Base-by-base conservation (phyloP, 768 basidiomycete species). In the Suillus subalutaceus region DNA sequence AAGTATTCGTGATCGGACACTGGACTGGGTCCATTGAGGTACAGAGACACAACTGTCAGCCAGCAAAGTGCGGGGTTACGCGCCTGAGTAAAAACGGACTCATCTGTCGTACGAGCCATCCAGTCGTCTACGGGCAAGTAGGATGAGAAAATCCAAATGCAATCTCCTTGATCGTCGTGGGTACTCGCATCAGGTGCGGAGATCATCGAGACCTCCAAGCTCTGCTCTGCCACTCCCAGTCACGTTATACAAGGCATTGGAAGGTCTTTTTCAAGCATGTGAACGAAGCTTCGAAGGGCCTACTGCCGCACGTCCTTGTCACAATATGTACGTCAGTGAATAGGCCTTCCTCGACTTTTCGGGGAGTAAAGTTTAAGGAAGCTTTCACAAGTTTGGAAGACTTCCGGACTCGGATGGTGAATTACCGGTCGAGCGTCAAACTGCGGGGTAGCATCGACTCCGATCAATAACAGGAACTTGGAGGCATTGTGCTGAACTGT, bases 131-230 rank as follows among this genome's bases (percentile, higher is more conserved):
- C 61, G 48, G n/a, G 35, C 30, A 61, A 56, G 23, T 53, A 62
- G 44, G 20, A 58, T 61, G 56, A 63, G 58, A 50, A 67, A 67
- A 62, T 30, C 41, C 26, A 44, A 52, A 50, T 32, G 26, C 37
- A 52, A 56, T 67, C 26, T 71, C 69, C 69, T 70, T 68, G 71
- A 70, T 62, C 67, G 40, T 70, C 71, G 72, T 72, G 71, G 72
- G 72, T 72, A 66, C 58, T 71, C 66, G 65, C 68, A 65, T 63
- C 52, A 66, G 67, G 43, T 50, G 56, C 63, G 58, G 65, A 62
- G 52, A 69, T 63, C 62, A 69, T 63, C 58, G 15, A 62, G 32
- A 38, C 43, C 62, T 66, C 53, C 65, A 67, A 50, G 20, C 55
- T 56, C 46, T 69, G 58, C 52, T 65, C 64, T 70, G 58, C 40